A percentile compares a stretch with the other conserved stretches of the same genome.
phyloP scores from a whole-genome alignment of 768 basidiomycete genomes.

The Hypholoma fasciculare region DNA sequence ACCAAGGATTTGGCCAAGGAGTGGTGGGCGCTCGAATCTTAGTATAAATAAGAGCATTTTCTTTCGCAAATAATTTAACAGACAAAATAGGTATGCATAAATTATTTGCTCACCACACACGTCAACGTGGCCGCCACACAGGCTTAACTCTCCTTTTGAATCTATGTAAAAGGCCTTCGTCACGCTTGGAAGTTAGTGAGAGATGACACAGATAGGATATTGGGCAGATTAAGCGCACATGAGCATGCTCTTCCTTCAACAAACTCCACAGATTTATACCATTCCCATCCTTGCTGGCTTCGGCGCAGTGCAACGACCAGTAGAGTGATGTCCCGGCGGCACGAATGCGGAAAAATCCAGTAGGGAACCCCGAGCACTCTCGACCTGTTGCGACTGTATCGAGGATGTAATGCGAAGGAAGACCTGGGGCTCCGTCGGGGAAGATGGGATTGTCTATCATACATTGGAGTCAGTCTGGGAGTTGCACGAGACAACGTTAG shows the following conservation, averaged over 20 bases:
- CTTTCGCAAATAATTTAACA: neutral
- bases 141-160: neutral
- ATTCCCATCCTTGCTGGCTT: neutral
- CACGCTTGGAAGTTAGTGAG: neutral
- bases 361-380: slow-evolving; percentile 2
- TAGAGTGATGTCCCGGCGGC: neutral
- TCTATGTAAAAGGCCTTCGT: neutral
- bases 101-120: neutral
- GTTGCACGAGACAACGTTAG: no score
- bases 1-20: slow-evolving; percentile 8
- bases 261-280: neutral
- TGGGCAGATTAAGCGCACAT: neutral
- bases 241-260: neutral
- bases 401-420: neutral
- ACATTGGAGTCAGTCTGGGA: no score
- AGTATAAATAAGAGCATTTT: neutral
- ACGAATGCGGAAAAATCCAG: slow-evolving; percentile 5
- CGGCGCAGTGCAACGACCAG: neutral
- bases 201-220: neutral
- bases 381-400: neutral
- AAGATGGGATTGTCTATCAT: neutral
- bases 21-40: neutral
- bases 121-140: neutral
- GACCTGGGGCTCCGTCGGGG: neutral
- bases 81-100: neutral